Percentiles rank a stretch among this genome's conserved stretches.
Evolutionary conservation across 805 yeast genomes (phyloP).

Genomic region (Ogataea trehaloabstinens): DNA sequence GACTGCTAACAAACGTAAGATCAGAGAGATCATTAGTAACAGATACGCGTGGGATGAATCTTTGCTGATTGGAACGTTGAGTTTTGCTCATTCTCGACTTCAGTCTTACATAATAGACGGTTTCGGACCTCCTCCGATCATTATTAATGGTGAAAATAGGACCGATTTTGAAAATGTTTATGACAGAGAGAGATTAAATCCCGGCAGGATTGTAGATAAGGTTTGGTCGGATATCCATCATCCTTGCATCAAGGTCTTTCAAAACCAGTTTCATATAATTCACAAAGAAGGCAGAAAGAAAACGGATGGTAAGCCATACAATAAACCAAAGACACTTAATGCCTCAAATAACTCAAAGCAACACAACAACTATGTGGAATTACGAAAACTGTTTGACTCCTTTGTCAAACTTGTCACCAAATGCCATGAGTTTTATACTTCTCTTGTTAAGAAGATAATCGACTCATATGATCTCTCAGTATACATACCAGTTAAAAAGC

Average conservation of each 20-base stretch:
- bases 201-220: constrained; percentile 41
- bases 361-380: constrained; percentile 40
- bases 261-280: constrained; percentile 32
- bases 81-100: constrained; percentile 47
- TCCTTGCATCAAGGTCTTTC: constrained; percentile 60
- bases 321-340: constrained; percentile 4
- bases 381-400: constrained; percentile 52
- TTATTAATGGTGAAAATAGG: not conserved
- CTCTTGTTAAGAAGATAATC: constrained; percentile 39
- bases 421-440: constrained; percentile 46
- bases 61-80: constrained; percentile 46
- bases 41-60: constrained; percentile 38
- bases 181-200: constrained; percentile 9
- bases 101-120: constrained; percentile 40
- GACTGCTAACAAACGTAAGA: constrained; percentile 26
- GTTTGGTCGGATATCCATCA: constrained; percentile 64
- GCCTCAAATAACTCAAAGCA: constrained; percentile 1
- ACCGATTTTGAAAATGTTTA: not conserved
- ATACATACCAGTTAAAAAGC: constrained; percentile 33
- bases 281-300: constrained; percentile 20
- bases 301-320: constrained; percentile 9
- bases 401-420: constrained; percentile 49
- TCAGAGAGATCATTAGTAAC: constrained; percentile 29
- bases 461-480: constrained; percentile 36
- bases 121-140: constrained; percentile 18